Conservation (phyloP, 306 rosid species). For the Dalbergia oliveri region DNA sequence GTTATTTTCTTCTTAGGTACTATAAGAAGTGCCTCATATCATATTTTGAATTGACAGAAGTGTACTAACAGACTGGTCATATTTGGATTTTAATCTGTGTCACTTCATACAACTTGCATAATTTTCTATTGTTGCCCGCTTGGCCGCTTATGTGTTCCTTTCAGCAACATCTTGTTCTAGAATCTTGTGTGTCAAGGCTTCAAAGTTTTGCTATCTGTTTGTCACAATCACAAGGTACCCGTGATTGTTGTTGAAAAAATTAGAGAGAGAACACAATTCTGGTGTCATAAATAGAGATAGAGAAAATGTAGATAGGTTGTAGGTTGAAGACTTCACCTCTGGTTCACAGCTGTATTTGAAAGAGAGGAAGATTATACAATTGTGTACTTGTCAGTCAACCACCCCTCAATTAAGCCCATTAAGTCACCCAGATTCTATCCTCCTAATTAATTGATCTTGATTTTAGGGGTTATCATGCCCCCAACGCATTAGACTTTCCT, state of each 20-base stretch:
- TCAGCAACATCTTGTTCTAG: constrained; percentile 13
- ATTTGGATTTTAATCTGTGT: constrained; percentile 28
- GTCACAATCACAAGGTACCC: background rate
- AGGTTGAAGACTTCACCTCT: constrained; percentile 12
- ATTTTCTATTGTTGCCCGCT: constrained; percentile 24
- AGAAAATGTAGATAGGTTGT: constrained; percentile 24
- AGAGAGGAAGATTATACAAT: constrained; percentile 14
- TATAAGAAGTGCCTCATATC: constrained; percentile 8
- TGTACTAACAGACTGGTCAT: constrained; percentile 29
- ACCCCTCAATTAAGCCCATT: background rate
- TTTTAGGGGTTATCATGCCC: constrained; percentile 5
- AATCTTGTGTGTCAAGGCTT: constrained; percentile 37
- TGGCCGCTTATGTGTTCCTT: constrained; percentile 8
- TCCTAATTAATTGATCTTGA: constrained; percentile 4
- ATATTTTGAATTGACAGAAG: background rate
- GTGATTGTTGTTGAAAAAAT: constrained; percentile 17
- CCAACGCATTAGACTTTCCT: constrained; percentile 23
- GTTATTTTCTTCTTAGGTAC: constrained; percentile 30
- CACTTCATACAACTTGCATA: constrained; percentile 9
- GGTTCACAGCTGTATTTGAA: constrained; percentile 21
- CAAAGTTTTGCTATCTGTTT: constrained; percentile 30
- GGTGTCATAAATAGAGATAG: background rate
- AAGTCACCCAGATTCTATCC: constrained; percentile 2
- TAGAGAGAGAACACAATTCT: background rate
- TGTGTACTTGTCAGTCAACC: constrained; percentile 5